These are phyloP conservation scores for Tricharina praecox DNA, from an alignment of 495 filamentous ascomycete genomes.

Conservation along the genomic window DNA sequence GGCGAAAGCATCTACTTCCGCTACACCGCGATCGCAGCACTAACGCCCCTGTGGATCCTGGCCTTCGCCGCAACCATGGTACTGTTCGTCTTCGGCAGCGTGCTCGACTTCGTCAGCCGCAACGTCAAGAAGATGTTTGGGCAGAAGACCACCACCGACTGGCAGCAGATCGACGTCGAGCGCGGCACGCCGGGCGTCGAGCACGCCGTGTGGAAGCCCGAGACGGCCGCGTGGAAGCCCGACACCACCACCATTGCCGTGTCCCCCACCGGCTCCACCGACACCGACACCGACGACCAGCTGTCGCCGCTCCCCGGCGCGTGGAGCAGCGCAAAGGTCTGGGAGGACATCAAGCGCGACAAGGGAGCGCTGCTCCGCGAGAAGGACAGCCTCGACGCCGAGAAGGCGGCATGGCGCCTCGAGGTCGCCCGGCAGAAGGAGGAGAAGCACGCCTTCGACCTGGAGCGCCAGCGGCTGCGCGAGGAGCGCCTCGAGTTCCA, in stretches of 20 bases:
- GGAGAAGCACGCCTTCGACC: slow-evolving; percentile 1
- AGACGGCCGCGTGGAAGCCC: background rate
- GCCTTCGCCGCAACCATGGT: slow-evolving; percentile 1
- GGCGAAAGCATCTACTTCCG: background rate
- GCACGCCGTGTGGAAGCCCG: background rate
- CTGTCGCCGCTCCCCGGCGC: background rate
- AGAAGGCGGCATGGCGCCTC: background rate
- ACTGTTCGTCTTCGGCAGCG: background rate
- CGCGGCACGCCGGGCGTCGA: slow-evolving; percentile 1
- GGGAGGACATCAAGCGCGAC: slow-evolving; percentile 1
- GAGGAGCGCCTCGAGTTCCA: background rate
- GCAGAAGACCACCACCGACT: background rate
- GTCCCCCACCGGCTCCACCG: no score
- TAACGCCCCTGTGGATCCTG: background rate
- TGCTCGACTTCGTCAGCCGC: background rate
- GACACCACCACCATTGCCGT: no score
- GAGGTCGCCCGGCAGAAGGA: background rate
- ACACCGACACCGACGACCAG: background rate
- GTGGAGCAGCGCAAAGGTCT: background rate
- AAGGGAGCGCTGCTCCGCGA: background rate
- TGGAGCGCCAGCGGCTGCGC: background rate
- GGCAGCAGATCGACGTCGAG: slow-evolving; percentile 1
- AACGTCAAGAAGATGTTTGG: background rate
- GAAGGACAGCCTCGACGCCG: background rate
- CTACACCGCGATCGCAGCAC: background rate